Percentiles rank a stretch among this genome's conserved stretches.
phyloP scores from a whole-genome alignment of 192 early-diverging fungal species.

The Podila epigama region DNA sequence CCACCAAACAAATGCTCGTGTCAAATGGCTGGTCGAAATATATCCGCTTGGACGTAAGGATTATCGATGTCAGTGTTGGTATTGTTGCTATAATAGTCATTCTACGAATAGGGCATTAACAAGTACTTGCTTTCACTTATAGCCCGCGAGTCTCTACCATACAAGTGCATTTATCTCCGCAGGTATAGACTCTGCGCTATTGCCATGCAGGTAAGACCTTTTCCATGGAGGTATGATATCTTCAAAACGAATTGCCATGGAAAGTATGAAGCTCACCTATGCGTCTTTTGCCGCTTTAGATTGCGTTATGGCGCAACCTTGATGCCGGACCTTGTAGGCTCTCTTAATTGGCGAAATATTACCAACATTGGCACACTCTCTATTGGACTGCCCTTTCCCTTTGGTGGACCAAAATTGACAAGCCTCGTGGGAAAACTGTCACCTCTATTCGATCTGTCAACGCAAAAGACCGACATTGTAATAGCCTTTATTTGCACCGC shows the following conservation, averaged over 20 bases:
- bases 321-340: slow-evolving; percentile 46
- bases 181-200: slow-evolving; percentile 55
- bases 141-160: slow-evolving; percentile 55
- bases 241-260: background rate
- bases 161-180: slow-evolving; percentile 62
- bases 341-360: slow-evolving; percentile 54
- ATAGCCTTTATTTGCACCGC: background rate
- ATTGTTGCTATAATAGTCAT: too few relatives aligned
- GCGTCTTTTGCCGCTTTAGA: slow-evolving; percentile 12
- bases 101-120: background rate
- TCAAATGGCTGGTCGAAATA: slow-evolving; percentile 38
- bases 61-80: too few relatives aligned
- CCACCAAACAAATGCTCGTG: slow-evolving; percentile 10
- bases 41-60: slow-evolving; percentile 49
- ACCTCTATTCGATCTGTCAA: slow-evolving; percentile 23
- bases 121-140: background rate
- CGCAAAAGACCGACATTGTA: slow-evolving; percentile 8
- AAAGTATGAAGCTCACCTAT: background rate
- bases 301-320: slow-evolving; percentile 13
- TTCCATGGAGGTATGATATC: too few relatives aligned
- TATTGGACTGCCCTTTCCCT: slow-evolving; percentile 49
- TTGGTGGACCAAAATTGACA: slow-evolving; percentile 17
- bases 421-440: slow-evolving; percentile 17
- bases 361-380: slow-evolving; percentile 51
- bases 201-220: slow-evolving; percentile 55